Conservation (phyloP, 164 flowering plant species). For the Sedum album region DNA sequence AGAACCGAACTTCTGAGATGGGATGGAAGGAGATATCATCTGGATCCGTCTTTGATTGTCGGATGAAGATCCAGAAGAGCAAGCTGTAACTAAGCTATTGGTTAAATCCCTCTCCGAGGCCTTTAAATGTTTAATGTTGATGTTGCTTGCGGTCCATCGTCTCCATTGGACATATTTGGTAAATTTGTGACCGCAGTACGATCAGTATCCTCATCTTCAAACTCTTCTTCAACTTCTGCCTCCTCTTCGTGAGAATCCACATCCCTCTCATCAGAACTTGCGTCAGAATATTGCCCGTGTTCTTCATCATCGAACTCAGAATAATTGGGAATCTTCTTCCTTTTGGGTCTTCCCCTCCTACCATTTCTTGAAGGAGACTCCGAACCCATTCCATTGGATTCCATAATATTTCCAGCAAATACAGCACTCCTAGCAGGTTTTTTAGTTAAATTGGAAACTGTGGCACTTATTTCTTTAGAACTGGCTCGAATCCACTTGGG, state of each 20-base stretch:
- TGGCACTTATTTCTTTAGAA: slow-evolving; percentile 63
- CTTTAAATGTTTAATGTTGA: slow-evolving; percentile 34
- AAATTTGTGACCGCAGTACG: slow-evolving; percentile 40
- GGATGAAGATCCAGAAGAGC: slow-evolving; percentile 81
- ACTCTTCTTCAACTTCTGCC: slow-evolving; percentile 62
- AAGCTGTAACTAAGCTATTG: slow-evolving; percentile 42
- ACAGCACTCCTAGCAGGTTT: slow-evolving; percentile 55
- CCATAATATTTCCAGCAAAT: slow-evolving; percentile 30
- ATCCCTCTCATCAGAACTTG: slow-evolving; percentile 74
- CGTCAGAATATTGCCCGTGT: slow-evolving; percentile 70
- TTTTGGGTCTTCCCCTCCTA: slow-evolving; percentile 76
- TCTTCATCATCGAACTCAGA: slow-evolving; percentile 79
- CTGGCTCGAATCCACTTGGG: slow-evolving; percentile 94
- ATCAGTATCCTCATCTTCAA: slow-evolving; percentile 73
- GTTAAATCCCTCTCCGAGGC: slow-evolving; percentile 30
- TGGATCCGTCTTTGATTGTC: slow-evolving; percentile 45
- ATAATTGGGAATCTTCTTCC: slow-evolving; percentile 52
- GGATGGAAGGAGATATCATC: slow-evolving; percentile 47
- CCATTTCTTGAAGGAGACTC: slow-evolving; percentile 40
- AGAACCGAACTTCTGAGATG: slow-evolving; percentile 87
- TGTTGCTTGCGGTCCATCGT: slow-evolving; percentile 57
- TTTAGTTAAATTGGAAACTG: slow-evolving; percentile 62
- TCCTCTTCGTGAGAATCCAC: slow-evolving; percentile 58
- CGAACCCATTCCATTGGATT: slow-evolving; percentile 38
- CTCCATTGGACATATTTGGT: slow-evolving; percentile 39